Evolutionary conservation across 768 basidiomycete genomes (phyloP), one percentile per base, ranked within the genome.

Genomic region (Suillus subalutaceus): DNA sequence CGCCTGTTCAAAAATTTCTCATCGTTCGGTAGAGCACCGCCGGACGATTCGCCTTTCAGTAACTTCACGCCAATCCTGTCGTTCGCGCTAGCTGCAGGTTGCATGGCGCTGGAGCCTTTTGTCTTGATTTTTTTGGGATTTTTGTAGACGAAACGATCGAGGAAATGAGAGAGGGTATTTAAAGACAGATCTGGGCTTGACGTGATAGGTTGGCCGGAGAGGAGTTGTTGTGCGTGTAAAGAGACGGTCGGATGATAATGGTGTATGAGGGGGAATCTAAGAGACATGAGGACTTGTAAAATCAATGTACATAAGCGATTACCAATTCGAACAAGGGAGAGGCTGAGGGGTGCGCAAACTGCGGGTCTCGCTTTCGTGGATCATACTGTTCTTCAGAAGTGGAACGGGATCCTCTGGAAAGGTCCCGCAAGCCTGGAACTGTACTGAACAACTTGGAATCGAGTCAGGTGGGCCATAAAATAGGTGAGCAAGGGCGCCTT

Each of bases 131-230:
- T 89, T 81, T 98, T 99, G 1, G 96, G 90, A 75, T 99, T 98
- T 78, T 96, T 94, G 82, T 94, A 98, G 52, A 98, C 93, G 79
- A 99, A 98, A 3, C 96, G 88, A 74, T 99, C 97, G 48, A 99
- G 86, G 86, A 99, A 98, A 72, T 96, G 93, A 0, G 93, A 90
- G 30, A 98, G 86, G 0, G 96, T 96, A 80, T 97, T 96, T 65
- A 95, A 88, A 12, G 93, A 89, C 58, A 99, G 90, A 73, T 99
- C 96, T 0, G 94, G 85, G 10, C 87, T 90, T 12, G 92, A 90
- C 0, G 94, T 93, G 13, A 98, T 80, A 0, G 91, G 90, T 58
- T 90, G 83, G 9, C 84, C 85, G 1, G 81, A 73, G 59, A 98
- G 85, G 13, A 99, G 85, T 74, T 97, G 93, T 8, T 85, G 85